These are phyloP conservation scores for Rhynchosporium graminicola DNA, from an alignment of 2,329 filamentous ascomycete species.

Conservation along the genomic window DNA sequence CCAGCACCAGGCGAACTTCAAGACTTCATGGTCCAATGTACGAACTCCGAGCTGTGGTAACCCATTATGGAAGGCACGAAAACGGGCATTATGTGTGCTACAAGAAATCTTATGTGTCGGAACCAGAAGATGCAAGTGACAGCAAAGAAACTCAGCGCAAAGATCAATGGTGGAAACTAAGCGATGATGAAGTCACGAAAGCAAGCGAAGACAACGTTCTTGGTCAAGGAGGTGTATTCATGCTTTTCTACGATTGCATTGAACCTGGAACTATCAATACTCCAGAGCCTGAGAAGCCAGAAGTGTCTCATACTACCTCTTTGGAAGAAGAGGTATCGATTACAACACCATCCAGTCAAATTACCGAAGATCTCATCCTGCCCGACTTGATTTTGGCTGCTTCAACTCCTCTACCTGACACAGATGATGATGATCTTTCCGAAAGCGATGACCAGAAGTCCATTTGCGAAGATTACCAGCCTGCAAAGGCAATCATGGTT, in stretches of 20 bases:
- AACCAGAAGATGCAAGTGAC: constrained; percentile 35
- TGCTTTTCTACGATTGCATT: constrained; percentile 91
- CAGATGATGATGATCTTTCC: constrained; percentile 29
- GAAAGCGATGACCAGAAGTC: constrained; percentile 24
- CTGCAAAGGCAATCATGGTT: constrained; percentile 36
- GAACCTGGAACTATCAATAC: constrained; percentile 44
- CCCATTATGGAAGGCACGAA: constrained; percentile 87
- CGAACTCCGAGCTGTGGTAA: constrained; percentile 79
- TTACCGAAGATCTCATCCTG: not conserved
- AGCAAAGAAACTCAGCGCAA: constrained; percentile 28
- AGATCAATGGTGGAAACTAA: constrained; percentile 82
- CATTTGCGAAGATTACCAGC: constrained; percentile 29
- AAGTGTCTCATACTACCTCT: not conserved
- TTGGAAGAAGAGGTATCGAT: not conserved
- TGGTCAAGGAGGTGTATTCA: constrained; percentile 80
- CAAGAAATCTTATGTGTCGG: constrained; percentile 60
- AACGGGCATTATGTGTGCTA: constrained; percentile 97
- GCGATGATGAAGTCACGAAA: constrained; percentile 79
- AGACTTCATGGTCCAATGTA: constrained; percentile 64
- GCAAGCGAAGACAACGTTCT: constrained; percentile 75
- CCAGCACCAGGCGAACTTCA: constrained; percentile 52
- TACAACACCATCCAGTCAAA: not conserved
- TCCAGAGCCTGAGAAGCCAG: not conserved
- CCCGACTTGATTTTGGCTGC: constrained; percentile 24
- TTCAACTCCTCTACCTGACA: constrained; percentile 28